These are phyloP conservation scores for Parachlorella kessleri DNA, from an alignment of 139 green algal species.

Conservation along the genomic window DNA sequence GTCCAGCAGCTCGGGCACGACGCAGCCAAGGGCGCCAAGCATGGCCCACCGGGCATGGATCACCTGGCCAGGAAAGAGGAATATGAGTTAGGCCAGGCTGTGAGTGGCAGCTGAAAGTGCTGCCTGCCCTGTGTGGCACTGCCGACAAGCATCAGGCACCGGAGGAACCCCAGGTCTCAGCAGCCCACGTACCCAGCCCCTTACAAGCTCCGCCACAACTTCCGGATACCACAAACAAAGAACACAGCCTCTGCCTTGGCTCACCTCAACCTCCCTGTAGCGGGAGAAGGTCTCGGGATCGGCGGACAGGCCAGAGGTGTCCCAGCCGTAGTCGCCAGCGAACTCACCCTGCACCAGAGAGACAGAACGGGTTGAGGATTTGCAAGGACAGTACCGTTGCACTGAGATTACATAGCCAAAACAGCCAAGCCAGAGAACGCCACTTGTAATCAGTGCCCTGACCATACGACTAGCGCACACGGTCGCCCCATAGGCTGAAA, in stretches of 20 bases:
- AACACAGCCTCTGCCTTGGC: no score
- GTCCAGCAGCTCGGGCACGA: slow-evolving; percentile 69
- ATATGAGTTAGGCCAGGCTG: no score
- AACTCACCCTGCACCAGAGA: slow-evolving; percentile 70
- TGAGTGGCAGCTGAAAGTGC: no score
- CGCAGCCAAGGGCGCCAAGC: slow-evolving; percentile 87
- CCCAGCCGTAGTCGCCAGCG: slow-evolving; percentile 94
- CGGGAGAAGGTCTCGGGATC: slow-evolving; percentile 88
- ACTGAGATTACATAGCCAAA: no score
- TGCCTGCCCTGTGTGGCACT: no score
- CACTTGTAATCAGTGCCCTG: not conserved
- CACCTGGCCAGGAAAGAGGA: slow-evolving; percentile 35
- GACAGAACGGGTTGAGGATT: not conserved
- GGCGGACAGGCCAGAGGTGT: slow-evolving; percentile 92
- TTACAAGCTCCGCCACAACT: no score
- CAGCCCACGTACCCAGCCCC: no score
- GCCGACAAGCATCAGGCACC: no score
- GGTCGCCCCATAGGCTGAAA: not conserved
- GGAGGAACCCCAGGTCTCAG: no score
- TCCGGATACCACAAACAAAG: no score
- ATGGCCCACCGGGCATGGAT: slow-evolving; percentile 99
- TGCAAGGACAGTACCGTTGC: not conserved
- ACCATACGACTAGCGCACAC: not conserved
- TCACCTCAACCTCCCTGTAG: slow-evolving; percentile 91
- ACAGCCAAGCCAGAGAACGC: no score